These are phyloP conservation scores for Boletus sp. DNA, from an alignment of 1,284 basidiomycete genomes.

Conservation along the genomic window DNA sequence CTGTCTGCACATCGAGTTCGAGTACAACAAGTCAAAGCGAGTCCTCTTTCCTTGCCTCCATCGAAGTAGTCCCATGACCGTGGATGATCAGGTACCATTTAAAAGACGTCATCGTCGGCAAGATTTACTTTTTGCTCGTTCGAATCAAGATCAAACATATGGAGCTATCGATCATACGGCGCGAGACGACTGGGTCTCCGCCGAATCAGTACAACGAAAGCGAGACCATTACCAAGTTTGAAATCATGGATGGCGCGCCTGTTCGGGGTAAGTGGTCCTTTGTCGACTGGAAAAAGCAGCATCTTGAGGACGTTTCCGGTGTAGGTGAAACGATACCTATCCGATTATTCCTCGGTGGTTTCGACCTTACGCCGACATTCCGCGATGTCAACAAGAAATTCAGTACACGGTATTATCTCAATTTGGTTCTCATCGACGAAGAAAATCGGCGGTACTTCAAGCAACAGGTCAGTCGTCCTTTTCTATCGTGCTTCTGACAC, in stretches of 20 bases:
- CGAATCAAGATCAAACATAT: conserved; percentile 99
- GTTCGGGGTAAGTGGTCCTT: conserved; percentile 64
- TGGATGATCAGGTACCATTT: conserved; percentile 77
- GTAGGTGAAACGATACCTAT: conserved; percentile 97
- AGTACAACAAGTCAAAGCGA: conserved; percentile 99
- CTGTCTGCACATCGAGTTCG: conserved; percentile 98
- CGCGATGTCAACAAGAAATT: conserved; percentile 99
- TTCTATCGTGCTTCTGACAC: too few relatives aligned
- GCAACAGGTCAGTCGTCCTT: conserved; percentile 56
- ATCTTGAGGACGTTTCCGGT: conserved; percentile 4
- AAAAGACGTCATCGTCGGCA: conserved; percentile 98
- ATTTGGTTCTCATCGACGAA: conserved; percentile 95
- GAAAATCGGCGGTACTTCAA: conserved; percentile 96
- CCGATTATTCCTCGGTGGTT: conserved; percentile 94
- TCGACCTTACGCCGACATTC: conserved; percentile 98
- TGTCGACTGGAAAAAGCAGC: background rate
- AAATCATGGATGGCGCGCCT: conserved; percentile 98
- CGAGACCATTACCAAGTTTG: conserved; percentile 99
- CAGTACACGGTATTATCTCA: conserved; percentile 93
- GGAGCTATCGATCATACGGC: conserved; percentile 96
- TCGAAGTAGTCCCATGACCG: conserved; percentile 1
- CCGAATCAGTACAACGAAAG: conserved; percentile 99
- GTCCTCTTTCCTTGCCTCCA: conserved; percentile 27
- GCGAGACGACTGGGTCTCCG: conserved; percentile 93
- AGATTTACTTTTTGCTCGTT: conserved; percentile 98